Evolutionary conservation across 805 yeast genomes (phyloP).

Genomic region (Schwanniomyces occidentalis): DNA sequence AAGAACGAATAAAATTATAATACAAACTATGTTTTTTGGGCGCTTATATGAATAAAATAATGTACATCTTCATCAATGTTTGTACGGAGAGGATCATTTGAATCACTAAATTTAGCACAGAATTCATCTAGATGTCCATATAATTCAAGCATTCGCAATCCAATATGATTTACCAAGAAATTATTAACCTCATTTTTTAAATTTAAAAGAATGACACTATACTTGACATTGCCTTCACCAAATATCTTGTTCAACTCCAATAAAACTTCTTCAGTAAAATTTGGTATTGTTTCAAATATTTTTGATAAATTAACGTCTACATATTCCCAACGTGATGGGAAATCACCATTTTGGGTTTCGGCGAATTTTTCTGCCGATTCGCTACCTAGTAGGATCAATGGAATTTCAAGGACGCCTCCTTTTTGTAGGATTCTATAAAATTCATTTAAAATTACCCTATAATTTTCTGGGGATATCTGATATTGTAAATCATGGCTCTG

Average conservation of each 20-base stretch:
- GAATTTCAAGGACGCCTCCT: conserved; percentile 38
- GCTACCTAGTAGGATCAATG: conserved; percentile 20
- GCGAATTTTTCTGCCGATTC: conserved; percentile 7
- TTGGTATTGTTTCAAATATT: conserved; percentile 20
- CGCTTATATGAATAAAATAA: conserved; percentile 27
- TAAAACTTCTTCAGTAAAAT: conserved; percentile 23
- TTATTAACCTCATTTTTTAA: conserved; percentile 29
- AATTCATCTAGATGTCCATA: conserved; percentile 31
- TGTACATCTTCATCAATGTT: conserved; percentile 10
- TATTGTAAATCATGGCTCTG: conserved; percentile 38
- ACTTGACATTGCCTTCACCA: conserved; percentile 35
- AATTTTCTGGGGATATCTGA: conserved; percentile 30
- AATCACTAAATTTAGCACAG: conserved; percentile 18
- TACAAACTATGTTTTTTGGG: conserved; percentile 16
- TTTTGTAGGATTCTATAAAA: conserved; percentile 35
- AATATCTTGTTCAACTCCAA: conserved; percentile 25
- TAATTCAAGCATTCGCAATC: conserved; percentile 31
- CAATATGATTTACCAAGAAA: conserved; percentile 28
- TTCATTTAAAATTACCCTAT: conserved; percentile 25
- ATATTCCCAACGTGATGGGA: background rate
- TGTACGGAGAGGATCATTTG: conserved; percentile 9
- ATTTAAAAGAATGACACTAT: conserved; percentile 28
- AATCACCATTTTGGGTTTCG: background rate
- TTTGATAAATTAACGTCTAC: conserved; percentile 3
- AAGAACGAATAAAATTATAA: background rate